Base-by-base conservation (phyloP, 129 eudicot species). In the Cynara cardunculus region DNA sequence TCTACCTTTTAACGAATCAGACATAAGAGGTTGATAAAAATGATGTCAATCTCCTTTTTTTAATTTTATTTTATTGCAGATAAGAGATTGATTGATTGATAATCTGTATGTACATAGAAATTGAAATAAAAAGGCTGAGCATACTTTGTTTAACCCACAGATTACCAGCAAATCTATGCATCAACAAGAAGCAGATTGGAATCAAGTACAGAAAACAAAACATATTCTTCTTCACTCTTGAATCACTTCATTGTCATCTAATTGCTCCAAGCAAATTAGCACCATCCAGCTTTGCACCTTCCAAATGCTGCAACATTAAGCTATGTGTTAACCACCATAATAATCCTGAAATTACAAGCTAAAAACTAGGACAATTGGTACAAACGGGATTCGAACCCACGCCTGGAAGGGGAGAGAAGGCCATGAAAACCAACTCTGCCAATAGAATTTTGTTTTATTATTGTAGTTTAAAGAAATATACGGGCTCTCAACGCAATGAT, bases 241-340 rank as follows among this genome's bases (percentile, higher is more conserved):
- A 74, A 65, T 35, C 22, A 16, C 14, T 64, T 73, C 44, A 67
- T 34, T 19, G 79, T 86, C 84, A 92, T 89, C 97, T 89, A 82
- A 92, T 92, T 53, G 96, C 93, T 74, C 96, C 97, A 32, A 90
- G 90, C 82, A 92, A 80, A 79, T 88, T 92, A 44, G 97, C 97
- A 68, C 96, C 97, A 76, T 88, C 90, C 72, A 92, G 93, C 73
- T 80, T 92, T 25, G 97, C 97, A 25, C 93, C 97, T 80, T 92
- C 93, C 84, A 92, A 83, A 65, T 83, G 87, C 97, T 92, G 88
- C 70, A 32, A 81, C 4, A 41, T 62, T n/a, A n/a, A n/a, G n/a
- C n/a, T n/a, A n/a, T n/a, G n/a, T n/a, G n/a, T n/a, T n/a, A n/a
- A n/a, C n/a, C n/a, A n/a, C n/a, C n/a, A n/a, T n/a, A 34, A 34